phyloP scores from a whole-genome alignment of 306 rosid genomes.

The Vigna trinervia region DNA sequence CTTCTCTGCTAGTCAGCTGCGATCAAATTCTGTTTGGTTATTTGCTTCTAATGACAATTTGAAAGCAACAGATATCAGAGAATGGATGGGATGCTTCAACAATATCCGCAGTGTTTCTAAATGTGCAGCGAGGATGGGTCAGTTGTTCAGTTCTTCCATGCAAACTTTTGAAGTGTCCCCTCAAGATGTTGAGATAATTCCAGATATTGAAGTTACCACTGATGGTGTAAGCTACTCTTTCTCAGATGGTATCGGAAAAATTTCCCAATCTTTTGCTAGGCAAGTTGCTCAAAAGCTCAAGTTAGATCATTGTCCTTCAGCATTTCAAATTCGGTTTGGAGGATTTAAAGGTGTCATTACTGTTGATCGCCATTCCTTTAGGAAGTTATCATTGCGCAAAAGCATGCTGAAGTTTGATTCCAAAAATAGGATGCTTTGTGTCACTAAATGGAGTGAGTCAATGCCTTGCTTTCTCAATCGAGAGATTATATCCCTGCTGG shows the following conservation, averaged over 20 bases:
- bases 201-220: conserved; percentile 69
- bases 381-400: conserved; percentile 81
- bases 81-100: conserved; percentile 96
- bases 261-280: conserved; percentile 79
- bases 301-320: conserved; percentile 73
- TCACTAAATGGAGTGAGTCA: conserved; percentile 82
- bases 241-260: conserved; percentile 97
- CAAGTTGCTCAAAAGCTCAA: conserved; percentile 80
- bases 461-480: conserved; percentile 94
- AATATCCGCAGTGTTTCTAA: conserved; percentile 85
- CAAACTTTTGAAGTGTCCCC: conserved; percentile 73
- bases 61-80: conserved; percentile 83
- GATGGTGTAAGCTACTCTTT: conserved; percentile 82
- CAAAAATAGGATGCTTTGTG: conserved; percentile 76
- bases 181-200: conserved; percentile 83
- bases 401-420: conserved; percentile 95
- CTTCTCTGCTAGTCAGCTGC: conserved; percentile 95
- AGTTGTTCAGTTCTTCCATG: conserved; percentile 84
- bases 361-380: conserved; percentile 73
- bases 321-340: conserved; percentile 94
- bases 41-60: conserved; percentile 87
- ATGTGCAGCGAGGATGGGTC: conserved; percentile 99
- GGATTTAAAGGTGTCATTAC: conserved; percentile 96
- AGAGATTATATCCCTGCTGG: conserved; percentile 78
- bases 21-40: conserved; percentile 91